Evolutionary conservation across 2,329 filamentous ascomycete species (phyloP).

Genomic region (Aspergillus sp.): DNA sequence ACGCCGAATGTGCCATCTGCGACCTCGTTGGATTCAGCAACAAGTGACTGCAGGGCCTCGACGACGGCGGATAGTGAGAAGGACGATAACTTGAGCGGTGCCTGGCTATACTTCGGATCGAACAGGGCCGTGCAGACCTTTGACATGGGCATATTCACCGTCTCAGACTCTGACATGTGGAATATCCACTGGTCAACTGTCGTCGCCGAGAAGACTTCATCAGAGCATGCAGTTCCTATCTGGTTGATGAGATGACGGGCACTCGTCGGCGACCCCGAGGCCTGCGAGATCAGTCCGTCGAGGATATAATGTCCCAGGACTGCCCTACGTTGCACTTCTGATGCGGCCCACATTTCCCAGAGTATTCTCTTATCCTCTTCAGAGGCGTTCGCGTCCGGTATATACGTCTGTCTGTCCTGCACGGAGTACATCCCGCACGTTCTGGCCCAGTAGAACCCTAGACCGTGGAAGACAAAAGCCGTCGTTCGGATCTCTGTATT

Average conservation of each 20-base stretch:
- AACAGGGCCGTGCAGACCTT: conserved; percentile 1
- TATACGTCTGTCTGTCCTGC: not conserved
- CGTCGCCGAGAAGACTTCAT: conserved; percentile 18
- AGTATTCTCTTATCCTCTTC: conserved; percentile 6
- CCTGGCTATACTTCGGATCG: not conserved
- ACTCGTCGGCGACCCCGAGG: conserved; percentile 20
- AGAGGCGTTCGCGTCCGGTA: conserved; percentile 1
- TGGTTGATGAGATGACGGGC: conserved; percentile 23
- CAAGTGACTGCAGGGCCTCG: conserved; percentile 3
- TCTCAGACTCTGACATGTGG: not conserved
- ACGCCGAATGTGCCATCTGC: not conserved
- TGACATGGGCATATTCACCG: not conserved
- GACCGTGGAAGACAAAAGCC: conserved; percentile 18
- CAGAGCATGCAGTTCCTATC: conserved; percentile 14
- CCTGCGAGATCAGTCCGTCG: conserved; percentile 22
- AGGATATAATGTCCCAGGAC: conserved; percentile 21
- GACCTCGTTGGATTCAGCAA: not conserved
- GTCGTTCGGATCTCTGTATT: conserved; percentile 18
- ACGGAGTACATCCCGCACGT: conserved; percentile 20
- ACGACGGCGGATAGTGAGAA: conserved; percentile 1
- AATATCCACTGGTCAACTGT: conserved; percentile 20
- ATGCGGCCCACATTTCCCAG: conserved; percentile 20
- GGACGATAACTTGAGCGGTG: not conserved
- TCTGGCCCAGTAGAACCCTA: conserved; percentile 23
- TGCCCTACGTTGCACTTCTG: conserved; percentile 20